Evolutionary conservation across 495 filamentous ascomycete genomes (phyloP).

Genomic region (Barbatosphaeria neglecta): DNA sequence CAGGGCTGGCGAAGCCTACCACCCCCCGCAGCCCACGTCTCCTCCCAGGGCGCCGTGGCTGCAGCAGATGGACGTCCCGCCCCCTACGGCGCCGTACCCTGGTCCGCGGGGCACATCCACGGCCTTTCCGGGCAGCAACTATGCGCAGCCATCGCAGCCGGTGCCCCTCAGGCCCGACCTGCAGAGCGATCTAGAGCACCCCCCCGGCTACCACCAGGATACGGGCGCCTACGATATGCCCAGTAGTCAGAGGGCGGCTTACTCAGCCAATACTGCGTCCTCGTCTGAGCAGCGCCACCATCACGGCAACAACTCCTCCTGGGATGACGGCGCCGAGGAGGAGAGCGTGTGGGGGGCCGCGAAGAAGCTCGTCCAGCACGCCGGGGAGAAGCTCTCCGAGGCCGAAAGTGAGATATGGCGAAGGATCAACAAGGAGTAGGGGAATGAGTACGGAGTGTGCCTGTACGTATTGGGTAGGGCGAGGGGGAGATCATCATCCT

Average conservation of each 20-base stretch:
- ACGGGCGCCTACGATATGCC: slow-evolving; percentile 33
- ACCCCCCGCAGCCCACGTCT: slow-evolving; percentile 17
- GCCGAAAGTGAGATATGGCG: slow-evolving; percentile 64
- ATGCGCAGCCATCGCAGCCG: not conserved
- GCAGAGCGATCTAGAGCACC: slow-evolving; percentile 2
- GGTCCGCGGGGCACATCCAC: slow-evolving; percentile 25
- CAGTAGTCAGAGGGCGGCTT: slow-evolving; percentile 17
- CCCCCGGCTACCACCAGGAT: slow-evolving; percentile 43
- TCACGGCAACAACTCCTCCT: slow-evolving; percentile 5
- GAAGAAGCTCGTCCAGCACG: slow-evolving; percentile 48
- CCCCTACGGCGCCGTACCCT: slow-evolving; percentile 18
- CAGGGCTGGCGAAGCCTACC: slow-evolving; percentile 33
- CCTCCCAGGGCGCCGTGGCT: slow-evolving; percentile 21
- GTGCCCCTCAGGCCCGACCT: not conserved
- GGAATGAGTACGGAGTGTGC: not conserved
- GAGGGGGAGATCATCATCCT: too few relatives aligned
- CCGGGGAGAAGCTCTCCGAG: slow-evolving; percentile 48
- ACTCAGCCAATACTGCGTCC: slow-evolving; percentile 11
- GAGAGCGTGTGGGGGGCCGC: slow-evolving; percentile 41
- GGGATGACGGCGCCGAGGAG: slow-evolving; percentile 24
- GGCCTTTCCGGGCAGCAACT: slow-evolving; percentile 9
- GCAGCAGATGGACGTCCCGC: slow-evolving; percentile 29
- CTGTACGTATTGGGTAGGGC: too few relatives aligned
- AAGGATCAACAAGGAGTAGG: slow-evolving; percentile 44
- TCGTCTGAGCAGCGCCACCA: slow-evolving; percentile 13